Percentiles rank a stretch among this genome's conserved stretches.
Conservation (phyloP, 345 rosid genomes). For the Zanthoxylum bungeanum region DNA sequence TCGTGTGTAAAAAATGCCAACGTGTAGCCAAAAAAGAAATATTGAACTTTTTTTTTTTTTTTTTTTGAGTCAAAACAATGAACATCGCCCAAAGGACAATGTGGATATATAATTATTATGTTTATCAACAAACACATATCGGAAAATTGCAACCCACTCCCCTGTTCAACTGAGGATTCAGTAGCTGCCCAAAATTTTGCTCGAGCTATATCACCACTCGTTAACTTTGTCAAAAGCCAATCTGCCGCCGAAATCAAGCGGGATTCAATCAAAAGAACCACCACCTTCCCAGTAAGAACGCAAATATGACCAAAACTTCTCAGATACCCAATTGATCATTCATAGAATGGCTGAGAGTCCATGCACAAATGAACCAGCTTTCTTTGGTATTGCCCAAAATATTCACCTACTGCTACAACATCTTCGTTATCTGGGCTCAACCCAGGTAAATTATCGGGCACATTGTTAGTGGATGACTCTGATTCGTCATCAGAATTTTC, state of each 20-base stretch:
- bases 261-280: background rate
- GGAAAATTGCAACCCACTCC: background rate
- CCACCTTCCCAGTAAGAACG: background rate
- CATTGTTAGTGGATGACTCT: slow-evolving; percentile 28
- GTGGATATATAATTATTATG: background rate
- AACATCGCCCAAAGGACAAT: background rate
- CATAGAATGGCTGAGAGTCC: slow-evolving; percentile 75
- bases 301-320: background rate
- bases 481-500: slow-evolving; percentile 45
- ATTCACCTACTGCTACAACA: slow-evolving; percentile 75
- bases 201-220: background rate
- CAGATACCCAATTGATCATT: slow-evolving; percentile 27
- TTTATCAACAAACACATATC: background rate
- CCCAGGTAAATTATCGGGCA: slow-evolving; percentile 46
- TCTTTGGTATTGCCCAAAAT: slow-evolving; percentile 82
- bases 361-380: slow-evolving; percentile 90
- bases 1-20: no score
- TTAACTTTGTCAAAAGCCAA: background rate
- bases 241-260: background rate
- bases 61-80: background rate
- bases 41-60: background rate
- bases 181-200: background rate
- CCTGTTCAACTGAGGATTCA: background rate
- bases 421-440: slow-evolving; percentile 70
- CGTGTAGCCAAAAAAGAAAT: no score